These are phyloP conservation scores for Drosera spatulata DNA, from an alignment of 179 eudicot genomes.

Conservation along the genomic window DNA sequence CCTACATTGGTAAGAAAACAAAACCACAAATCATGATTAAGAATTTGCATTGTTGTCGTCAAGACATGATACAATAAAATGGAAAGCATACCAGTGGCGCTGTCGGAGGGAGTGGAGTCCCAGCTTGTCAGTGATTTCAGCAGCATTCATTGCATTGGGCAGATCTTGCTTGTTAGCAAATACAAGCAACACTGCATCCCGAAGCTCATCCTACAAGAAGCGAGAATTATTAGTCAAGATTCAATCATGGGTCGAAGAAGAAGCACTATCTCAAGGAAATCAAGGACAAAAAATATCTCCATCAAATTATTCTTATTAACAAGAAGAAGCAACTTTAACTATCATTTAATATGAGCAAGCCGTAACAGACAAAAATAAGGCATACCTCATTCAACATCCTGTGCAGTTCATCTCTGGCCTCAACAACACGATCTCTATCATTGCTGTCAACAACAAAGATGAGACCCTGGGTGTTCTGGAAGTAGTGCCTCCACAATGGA, in stretches of 20 bases:
- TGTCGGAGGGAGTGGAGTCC: no score
- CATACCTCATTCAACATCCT: slow-evolving; percentile 42
- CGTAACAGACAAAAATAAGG: neutral
- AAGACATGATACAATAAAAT: slow-evolving; percentile 3
- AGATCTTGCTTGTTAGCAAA: slow-evolving; percentile 95
- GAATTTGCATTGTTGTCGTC: no score
- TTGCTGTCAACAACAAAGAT: slow-evolving; percentile 43
- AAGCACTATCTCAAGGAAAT: no score
- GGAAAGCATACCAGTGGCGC: slow-evolving; percentile 67
- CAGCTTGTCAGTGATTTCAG: no score
- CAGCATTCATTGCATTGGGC: no score
- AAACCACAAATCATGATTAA: neutral
- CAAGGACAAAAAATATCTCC: no score
- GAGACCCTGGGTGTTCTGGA: slow-evolving; percentile 39
- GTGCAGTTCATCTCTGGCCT: slow-evolving; percentile 40
- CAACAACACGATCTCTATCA: slow-evolving; percentile 41
- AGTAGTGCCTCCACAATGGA: slow-evolving; percentile 49
- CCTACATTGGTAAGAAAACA: slow-evolving; percentile 27
- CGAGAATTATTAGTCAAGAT: no score
- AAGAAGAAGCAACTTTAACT: no score
- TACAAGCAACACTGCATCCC: slow-evolving; percentile 85
- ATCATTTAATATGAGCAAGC: neutral
- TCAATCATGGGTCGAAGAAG: no score
- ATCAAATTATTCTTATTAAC: no score
- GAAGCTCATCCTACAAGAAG: slow-evolving; percentile 64